These are phyloP conservation scores for Ogataea philodendri DNA, from an alignment of 805 yeast genomes.

Conservation along the genomic window DNA sequence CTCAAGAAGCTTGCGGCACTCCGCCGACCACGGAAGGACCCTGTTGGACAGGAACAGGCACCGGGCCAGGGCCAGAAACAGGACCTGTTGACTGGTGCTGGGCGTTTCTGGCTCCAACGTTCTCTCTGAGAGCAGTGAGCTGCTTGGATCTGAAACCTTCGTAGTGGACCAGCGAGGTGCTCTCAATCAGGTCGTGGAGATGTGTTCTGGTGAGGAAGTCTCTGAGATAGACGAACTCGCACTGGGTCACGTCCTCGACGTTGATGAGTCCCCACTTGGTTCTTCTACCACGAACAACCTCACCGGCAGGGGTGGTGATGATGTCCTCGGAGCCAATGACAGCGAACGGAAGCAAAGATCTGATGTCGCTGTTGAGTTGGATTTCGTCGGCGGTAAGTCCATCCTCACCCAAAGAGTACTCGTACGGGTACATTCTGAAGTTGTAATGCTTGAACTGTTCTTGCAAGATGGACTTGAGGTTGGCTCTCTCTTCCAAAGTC, in stretches of 20 bases:
- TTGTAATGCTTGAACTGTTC: conserved; percentile 70
- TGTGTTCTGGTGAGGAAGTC: conserved; percentile 95
- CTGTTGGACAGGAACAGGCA: too few species aligned
- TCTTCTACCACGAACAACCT: conserved; percentile 81
- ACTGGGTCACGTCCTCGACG: conserved; percentile 91
- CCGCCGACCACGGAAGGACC: conserved; percentile 11
- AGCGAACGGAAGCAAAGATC: conserved; percentile 86
- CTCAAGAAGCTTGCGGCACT: conserved; percentile 13
- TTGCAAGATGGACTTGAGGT: conserved; percentile 74
- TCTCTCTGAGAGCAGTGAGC: conserved; percentile 89
- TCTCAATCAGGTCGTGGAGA: conserved; percentile 91
- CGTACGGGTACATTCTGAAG: conserved; percentile 82
- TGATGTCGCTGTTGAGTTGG: conserved; percentile 71
- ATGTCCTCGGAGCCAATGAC: conserved; percentile 86
- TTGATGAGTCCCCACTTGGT: conserved; percentile 93
- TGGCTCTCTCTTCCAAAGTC: conserved; percentile 79
- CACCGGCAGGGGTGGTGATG: conserved; percentile 67
- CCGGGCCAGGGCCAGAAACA: conserved; percentile 5
- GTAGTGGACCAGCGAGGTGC: conserved; percentile 84
- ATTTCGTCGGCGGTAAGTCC: conserved; percentile 63
- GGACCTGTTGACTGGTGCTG: conserved; percentile 26
- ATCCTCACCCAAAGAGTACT: conserved; percentile 35
- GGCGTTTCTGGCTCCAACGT: conserved; percentile 50
- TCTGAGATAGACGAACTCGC: conserved; percentile 92
- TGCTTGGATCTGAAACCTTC: conserved; percentile 93